phyloP scores from a whole-genome alignment of 2,329 filamentous ascomycete genomes.

The Scedosporium dehoogii region DNA sequence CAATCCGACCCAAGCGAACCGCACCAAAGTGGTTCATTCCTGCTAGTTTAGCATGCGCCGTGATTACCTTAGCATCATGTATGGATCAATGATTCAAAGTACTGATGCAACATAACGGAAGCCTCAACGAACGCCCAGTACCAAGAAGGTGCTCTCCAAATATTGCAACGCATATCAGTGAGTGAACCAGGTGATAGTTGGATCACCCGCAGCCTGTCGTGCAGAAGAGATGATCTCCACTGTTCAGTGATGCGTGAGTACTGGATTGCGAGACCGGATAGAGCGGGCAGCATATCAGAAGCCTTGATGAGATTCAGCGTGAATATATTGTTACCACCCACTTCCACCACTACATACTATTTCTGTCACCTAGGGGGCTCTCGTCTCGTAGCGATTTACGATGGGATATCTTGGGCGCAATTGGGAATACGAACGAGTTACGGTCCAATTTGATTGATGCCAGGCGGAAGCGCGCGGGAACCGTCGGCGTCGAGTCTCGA shows the following conservation, averaged over 20 bases:
- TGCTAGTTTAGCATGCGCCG: background rate
- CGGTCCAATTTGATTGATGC: background rate
- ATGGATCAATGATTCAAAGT: background rate
- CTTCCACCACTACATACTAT: background rate
- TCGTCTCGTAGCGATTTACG: background rate
- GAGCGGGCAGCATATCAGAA: background rate
- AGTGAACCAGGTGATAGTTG: background rate
- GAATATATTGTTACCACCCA: background rate
- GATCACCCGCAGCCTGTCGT: background rate
- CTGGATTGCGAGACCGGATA: background rate
- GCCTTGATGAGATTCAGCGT: background rate
- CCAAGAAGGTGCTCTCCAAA: background rate
- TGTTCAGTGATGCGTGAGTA: background rate
- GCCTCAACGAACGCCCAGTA: background rate
- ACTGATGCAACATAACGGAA: background rate
- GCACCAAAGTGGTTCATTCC: background rate
- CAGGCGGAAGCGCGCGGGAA: background rate
- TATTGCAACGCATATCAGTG: background rate
- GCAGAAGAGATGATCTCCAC: background rate
- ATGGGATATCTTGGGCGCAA: background rate
- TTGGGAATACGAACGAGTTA: background rate
- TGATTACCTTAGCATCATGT: background rate
- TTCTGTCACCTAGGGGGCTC: background rate
- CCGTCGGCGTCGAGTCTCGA: background rate
- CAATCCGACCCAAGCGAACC: background rate